Conservation (phyloP, 805 yeast species). For the Tetrapisispora taiwanensis region DNA sequence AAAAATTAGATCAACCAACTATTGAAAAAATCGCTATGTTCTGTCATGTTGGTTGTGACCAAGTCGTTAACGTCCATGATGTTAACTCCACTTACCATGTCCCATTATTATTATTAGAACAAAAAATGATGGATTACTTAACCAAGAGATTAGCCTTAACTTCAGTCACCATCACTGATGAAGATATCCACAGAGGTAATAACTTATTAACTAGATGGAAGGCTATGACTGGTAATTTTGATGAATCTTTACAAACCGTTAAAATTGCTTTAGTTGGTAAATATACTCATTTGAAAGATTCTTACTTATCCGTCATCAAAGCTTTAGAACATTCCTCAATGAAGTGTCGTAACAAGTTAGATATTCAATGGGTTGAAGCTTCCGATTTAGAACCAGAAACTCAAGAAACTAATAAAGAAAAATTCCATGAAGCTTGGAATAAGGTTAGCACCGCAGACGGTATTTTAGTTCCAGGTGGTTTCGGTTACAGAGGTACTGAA, state of each 20-base stretch:
- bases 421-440: conserved; percentile 94
- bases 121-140: conserved; percentile 68
- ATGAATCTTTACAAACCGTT: conserved; percentile 74
- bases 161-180: conserved; percentile 36
- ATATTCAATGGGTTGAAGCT: conserved; percentile 94
- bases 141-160: conserved; percentile 54
- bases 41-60: conserved; percentile 97
- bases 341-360: conserved; percentile 74
- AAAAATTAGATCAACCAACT: conserved; percentile 70
- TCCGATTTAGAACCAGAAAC: conserved; percentile 73
- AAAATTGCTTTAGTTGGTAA: conserved; percentile 96
- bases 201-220: conserved; percentile 70
- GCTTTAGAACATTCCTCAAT: conserved; percentile 91
- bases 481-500: conserved; percentile 93
- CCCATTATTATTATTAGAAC: conserved; percentile 82
- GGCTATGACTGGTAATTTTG: conserved; percentile 65
- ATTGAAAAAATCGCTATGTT: conserved; percentile 96
- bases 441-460: conserved; percentile 89
- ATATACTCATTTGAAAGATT: conserved; percentile 90
- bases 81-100: conserved; percentile 96
- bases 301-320: conserved; percentile 89
- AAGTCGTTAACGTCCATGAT: conserved; percentile 93
- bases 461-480: conserved; percentile 96
- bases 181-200: conserved; percentile 55
- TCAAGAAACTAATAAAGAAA: conserved; percentile 52